Base-by-base conservation (phyloP, 306 rosid genomes). In the Vigna unguiculata region DNA sequence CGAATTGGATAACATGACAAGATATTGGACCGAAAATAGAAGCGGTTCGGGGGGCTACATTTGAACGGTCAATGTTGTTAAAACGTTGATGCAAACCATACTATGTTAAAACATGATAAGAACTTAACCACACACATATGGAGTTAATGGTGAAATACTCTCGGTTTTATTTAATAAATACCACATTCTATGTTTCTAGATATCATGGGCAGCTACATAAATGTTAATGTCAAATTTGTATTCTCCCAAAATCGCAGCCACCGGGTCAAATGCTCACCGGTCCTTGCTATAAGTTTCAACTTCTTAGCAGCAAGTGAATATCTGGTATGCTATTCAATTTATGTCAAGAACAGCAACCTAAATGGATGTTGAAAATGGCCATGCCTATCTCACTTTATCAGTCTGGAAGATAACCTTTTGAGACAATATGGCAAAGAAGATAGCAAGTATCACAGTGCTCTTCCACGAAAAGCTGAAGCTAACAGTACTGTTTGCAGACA, bases 181-280 rank as follows among this genome's bases (percentile, higher is more conserved):
- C 7, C 3, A 24, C 43, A 41, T 70, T 65, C 45, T 15, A n/a
- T 58, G 71, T 38, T 66, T n/a, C 51, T 71, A 40, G 64, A 41
- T 41, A 72, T 52, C 5, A 19, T 28, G 49, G 59, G 49, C 28
- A 71, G 69, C 69, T 43, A 45, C 57, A 67, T 9, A 55, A 36
- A 40, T 62, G 58, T 40, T 48, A 48, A 48, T 15, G 21, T 20
- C 59, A 80, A 73, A 52, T 21, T 80, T 9, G 22, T 45, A 21
- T 38, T 65, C 66, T 52, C 20, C 84, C 20, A 21, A 57, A 67
- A 72, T 24, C 74, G 78, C 59, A 75, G 77, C 67, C 51, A 7
- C 58, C 40, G 11, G 48, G 61, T 73, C 69, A 20, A 65, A 63
- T 52, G 69, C 32, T 72, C 22, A 21, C 30, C 52, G 30, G 65